These are phyloP conservation scores for Chamaenerion angustifolium DNA, from an alignment of 345 rosid genomes.

Conservation along the genomic window DNA sequence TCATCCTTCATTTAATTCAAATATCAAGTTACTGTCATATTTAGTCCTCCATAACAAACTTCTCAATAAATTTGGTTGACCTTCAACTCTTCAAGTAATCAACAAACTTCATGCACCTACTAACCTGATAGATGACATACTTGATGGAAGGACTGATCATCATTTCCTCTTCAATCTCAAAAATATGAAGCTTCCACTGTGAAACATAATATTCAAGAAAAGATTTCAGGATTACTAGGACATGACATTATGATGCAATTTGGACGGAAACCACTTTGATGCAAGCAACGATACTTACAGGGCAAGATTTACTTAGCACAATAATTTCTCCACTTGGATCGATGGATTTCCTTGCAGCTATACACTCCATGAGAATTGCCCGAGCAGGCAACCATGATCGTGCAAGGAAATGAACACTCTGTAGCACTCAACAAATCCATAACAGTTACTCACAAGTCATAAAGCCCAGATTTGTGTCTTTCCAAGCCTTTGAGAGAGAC, in stretches of 20 bases:
- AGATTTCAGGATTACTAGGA: neutral
- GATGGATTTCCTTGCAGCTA: slow-evolving; percentile 12
- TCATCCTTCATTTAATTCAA: slow-evolving; percentile 43
- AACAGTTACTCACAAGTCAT: no score
- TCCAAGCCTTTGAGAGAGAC: no score
- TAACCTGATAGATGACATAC: slow-evolving; percentile 67
- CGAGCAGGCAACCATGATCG: slow-evolving; percentile 30
- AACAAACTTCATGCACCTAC: neutral
- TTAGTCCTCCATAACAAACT: no score
- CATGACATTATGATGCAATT: neutral
- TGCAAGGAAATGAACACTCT: slow-evolving; percentile 24
- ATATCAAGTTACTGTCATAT: neutral
- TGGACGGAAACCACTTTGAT: neutral
- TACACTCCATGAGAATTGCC: slow-evolving; percentile 21
- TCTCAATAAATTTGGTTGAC: no score
- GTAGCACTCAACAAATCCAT: neutral
- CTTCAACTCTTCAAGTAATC: no score
- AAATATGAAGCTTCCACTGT: slow-evolving; percentile 92
- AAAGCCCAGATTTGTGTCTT: no score
- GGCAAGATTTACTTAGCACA: slow-evolving; percentile 20
- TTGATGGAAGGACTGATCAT: slow-evolving; percentile 56
- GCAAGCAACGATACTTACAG: slow-evolving; percentile 13
- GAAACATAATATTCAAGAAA: neutral
- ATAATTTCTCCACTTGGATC: slow-evolving; percentile 18
- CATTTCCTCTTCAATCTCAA: slow-evolving; percentile 84